A percentile compares a stretch with the other conserved stretches of the same genome.
Conservation (phyloP, 495 filamentous ascomycete species). For the Aspergillus incahuasiensis region DNA sequence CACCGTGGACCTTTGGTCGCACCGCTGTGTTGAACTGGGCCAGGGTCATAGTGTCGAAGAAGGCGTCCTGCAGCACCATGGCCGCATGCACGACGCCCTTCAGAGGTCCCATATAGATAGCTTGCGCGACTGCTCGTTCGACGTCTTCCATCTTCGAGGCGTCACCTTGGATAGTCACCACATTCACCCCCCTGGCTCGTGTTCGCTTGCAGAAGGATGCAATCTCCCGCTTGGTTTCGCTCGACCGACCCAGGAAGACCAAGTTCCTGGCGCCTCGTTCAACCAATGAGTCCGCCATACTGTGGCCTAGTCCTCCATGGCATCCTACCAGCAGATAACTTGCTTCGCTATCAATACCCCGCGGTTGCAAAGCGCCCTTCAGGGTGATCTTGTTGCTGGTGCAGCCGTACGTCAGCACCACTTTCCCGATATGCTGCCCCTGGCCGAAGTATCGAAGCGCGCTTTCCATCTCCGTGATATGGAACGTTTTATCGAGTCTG, state of each 20-base stretch:
- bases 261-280: conserved; percentile 51
- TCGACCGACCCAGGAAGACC: conserved; percentile 38
- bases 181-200: conserved; percentile 11
- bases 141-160: conserved; percentile 8
- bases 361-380: background rate
- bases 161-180: conserved; percentile 13
- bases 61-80: conserved; percentile 38
- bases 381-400: background rate
- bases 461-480: background rate
- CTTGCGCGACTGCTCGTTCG: background rate
- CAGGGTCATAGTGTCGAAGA: conserved; percentile 34
- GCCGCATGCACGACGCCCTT: conserved; percentile 28
- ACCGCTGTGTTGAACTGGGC: conserved; percentile 32
- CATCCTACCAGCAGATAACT: conserved; percentile 45
- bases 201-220: conserved; percentile 25
- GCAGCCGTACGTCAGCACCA: background rate
- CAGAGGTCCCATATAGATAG: conserved; percentile 1
- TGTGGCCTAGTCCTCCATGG: conserved; percentile 55
- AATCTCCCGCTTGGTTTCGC: conserved; percentile 20
- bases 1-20: conserved; percentile 42
- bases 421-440: background rate
- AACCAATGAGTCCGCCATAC: conserved; percentile 54
- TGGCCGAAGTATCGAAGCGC: background rate
- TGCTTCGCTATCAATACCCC: conserved; percentile 8
- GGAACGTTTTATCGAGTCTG: background rate